Percentiles rank a stretch among this genome's conserved stretches.
These are phyloP conservation scores for Euphorbia corollata DNA, from an alignment of 441 rosid genomes.

Conservation along the genomic window DNA sequence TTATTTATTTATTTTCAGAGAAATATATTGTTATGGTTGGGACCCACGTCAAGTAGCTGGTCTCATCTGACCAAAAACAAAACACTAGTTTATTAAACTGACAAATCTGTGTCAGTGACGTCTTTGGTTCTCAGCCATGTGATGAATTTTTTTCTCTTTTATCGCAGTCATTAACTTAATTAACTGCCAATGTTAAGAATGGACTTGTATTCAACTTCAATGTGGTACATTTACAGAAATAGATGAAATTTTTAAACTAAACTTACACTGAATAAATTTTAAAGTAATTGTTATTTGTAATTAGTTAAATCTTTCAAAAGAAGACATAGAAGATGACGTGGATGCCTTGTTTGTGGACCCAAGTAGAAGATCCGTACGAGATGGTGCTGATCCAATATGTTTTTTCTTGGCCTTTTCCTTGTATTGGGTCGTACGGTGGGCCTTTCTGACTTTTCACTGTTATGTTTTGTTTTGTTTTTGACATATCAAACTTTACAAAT, in stretches of 20 bases:
- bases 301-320: neutral
- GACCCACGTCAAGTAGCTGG: conserved; percentile 44
- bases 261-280: too few species aligned
- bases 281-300: too few species aligned
- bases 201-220: too few species aligned
- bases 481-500: too few species aligned
- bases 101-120: conserved; percentile 42
- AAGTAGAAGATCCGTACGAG: conserved; percentile 16
- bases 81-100: conserved; percentile 13
- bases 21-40: conserved; percentile 9
- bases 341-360: conserved; percentile 7
- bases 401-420: neutral
- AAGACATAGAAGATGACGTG: conserved; percentile 21
- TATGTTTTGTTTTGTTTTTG: too few species aligned
- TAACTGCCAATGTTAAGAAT: too few species aligned
- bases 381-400: neutral
- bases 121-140: conserved; percentile 34
- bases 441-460: too few species aligned
- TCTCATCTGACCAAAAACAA: conserved; percentile 26
- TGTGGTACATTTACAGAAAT: too few species aligned
- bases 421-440: too few species aligned
- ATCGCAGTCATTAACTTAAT: neutral
- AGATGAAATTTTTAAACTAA: too few species aligned
- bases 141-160: conserved; percentile 10
- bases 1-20: too few species aligned